phyloP scores from a whole-genome alignment of 2,329 filamentous ascomycete genomes.

The Calonectria hawksworthii region DNA sequence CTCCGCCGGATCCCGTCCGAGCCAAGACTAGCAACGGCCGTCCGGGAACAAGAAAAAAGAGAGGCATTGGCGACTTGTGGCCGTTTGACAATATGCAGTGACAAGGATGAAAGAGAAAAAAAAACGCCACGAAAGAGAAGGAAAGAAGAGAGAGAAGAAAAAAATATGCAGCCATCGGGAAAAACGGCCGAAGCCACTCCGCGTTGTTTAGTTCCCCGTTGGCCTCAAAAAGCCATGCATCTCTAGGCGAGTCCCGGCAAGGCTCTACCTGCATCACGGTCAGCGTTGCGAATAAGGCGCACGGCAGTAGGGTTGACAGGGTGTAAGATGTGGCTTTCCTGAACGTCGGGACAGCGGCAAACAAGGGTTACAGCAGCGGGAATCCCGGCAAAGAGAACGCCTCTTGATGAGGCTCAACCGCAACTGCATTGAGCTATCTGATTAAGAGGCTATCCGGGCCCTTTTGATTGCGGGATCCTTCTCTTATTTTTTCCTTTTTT shows the following conservation, averaged over 20 bases:
- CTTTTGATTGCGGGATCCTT: background rate
- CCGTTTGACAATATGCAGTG: background rate
- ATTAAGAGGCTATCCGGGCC: background rate
- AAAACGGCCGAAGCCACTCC: background rate
- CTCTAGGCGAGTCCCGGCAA: background rate
- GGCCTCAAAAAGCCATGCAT: background rate
- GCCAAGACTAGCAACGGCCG: background rate
- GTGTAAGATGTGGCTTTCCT: background rate
- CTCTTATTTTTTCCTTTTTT: background rate
- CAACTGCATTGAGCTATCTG: background rate
- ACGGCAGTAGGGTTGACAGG: background rate
- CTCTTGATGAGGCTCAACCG: slow-evolving; percentile 6
- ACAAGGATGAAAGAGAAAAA: background rate
- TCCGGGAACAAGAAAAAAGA: background rate
- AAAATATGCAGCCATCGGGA: background rate
- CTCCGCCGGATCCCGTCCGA: slow-evolving; percentile 9
- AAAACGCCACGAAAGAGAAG: background rate
- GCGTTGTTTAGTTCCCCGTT: background rate
- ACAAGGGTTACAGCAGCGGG: background rate
- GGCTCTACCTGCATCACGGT: background rate
- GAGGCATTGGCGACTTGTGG: background rate
- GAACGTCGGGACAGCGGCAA: background rate
- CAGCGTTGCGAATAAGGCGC: background rate
- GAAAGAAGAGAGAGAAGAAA: no score
- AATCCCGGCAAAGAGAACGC: background rate